Base-by-base conservation (phyloP, 805 yeast species). In the Huiozyma naganishii region DNA sequence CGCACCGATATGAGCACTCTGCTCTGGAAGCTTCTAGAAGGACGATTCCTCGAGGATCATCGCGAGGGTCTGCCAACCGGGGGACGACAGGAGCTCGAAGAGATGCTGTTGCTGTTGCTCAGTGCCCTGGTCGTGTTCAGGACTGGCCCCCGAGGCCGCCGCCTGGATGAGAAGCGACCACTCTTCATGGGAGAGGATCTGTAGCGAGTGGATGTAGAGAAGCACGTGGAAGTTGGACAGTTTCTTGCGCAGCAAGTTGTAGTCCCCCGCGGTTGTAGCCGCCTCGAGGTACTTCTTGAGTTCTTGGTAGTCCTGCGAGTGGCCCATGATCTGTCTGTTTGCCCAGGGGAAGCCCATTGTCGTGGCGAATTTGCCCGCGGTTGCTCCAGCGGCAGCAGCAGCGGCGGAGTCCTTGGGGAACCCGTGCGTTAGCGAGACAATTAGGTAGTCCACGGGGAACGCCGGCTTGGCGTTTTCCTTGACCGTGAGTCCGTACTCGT, bases 371-470 rank as follows among this genome's bases (percentile, higher is more conserved):
- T 67, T 50, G 2, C 85, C 79, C 5, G 50, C 57, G 0, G 79
- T 57, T 10, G 27, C 2, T 10, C 29, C 27, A 9, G 36, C 12
- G 1, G 33, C 11, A 5, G 33, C 33, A 5, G n/a, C 5, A 49
- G 72, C 42, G 3, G 45, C 35, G 1, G 50, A 53, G 1, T 13
- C 13, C 48, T 79, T 75, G 1, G 95, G 95, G 73, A 92, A 90
- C 3, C 97, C 96, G 61, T 92, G 97, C 5, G 94, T 81, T 48
- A 90, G 66, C 2, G 96, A 80, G 0, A 90, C 95, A 42, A 92
- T 65, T 47, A 88, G 62, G 58, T 84, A 88, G 48, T 88, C 96
- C n/a, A 83, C 88, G 1, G 97, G 97, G 60, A 88, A 85, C 27
- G 92, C 83, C 1, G 96, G 95, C 54, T 82, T 82, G 1, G 95